phyloP scores from a whole-genome alignment of 75 land plant genomes.

The Sequoiadendron giganteum region DNA sequence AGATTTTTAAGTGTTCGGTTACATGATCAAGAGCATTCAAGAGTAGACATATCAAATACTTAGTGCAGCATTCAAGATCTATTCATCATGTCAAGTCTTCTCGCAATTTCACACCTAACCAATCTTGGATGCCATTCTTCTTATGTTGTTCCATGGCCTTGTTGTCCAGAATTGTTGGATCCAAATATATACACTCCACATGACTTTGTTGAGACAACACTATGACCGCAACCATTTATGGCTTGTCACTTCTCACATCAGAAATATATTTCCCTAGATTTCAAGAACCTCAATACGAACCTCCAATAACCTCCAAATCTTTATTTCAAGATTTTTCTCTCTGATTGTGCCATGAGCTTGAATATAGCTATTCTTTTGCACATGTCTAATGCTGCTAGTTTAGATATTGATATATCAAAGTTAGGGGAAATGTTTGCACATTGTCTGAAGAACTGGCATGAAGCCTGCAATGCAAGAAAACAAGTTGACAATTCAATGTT shows the following conservation, averaged over 20 bases:
- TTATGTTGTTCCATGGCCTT: constrained; percentile 76
- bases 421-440: constrained; percentile 83
- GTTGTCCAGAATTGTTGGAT: constrained; percentile 77
- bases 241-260: constrained; percentile 77
- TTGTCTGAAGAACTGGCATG: too few species aligned
- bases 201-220: constrained; percentile 67
- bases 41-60: too few species aligned
- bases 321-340: constrained; percentile 45
- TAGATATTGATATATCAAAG: constrained; percentile 62
- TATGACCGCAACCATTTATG: constrained; percentile 85
- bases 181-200: constrained; percentile 77
- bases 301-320: constrained; percentile 88
- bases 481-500: constrained; percentile 34
- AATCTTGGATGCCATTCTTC: constrained; percentile 70
- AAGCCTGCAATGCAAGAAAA: constrained; percentile 46
- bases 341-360: constrained; percentile 57
- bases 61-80: too few species aligned
- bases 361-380: constrained; percentile 73
- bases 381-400: constrained; percentile 93
- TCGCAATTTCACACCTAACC: constrained; percentile 44
- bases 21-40: too few species aligned
- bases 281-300: constrained; percentile 63
- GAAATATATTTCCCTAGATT: constrained; percentile 62
- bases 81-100: too few species aligned
- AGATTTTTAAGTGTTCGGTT: too few species aligned